A percentile compares a stretch with the other conserved stretches of the same genome.
phyloP scores from a whole-genome alignment of 805 yeast species.

The Metschnikowia colocasiae region DNA sequence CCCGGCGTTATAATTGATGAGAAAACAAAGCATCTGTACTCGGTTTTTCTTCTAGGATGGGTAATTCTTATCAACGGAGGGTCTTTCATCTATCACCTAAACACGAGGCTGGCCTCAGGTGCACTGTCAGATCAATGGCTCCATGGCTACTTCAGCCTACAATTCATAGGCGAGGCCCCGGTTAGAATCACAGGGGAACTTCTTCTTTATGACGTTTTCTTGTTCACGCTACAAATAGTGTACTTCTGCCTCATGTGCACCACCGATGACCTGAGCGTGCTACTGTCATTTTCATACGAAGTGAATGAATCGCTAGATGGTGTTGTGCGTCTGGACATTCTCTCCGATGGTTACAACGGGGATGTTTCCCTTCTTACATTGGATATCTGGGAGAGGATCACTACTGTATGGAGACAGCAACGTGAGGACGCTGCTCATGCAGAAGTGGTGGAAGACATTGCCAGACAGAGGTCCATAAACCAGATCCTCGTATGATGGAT shows the following conservation, averaged over 20 bases:
- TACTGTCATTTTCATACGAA: slow-evolving; percentile 13
- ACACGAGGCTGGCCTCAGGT: slow-evolving; percentile 19
- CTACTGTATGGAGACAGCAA: slow-evolving; percentile 7
- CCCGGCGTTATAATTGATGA: slow-evolving; percentile 4
- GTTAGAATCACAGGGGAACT: slow-evolving; percentile 27
- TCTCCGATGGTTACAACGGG: slow-evolving; percentile 40
- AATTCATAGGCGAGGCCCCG: slow-evolving; percentile 38
- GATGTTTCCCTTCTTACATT: slow-evolving; percentile 31
- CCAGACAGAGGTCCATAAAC: slow-evolving; percentile 1
- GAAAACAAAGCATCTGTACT: neutral
- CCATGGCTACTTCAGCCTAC: slow-evolving; percentile 34
- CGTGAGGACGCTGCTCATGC: neutral
- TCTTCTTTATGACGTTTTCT: slow-evolving; percentile 25
- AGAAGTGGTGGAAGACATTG: neutral
- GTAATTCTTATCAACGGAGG: slow-evolving; percentile 23
- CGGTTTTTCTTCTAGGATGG: slow-evolving; percentile 21
- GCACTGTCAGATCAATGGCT: slow-evolving; percentile 20
- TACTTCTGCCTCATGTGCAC: slow-evolving; percentile 33
- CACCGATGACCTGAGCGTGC: slow-evolving; percentile 29
- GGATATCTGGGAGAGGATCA: slow-evolving; percentile 20
- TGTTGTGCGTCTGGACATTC: slow-evolving; percentile 18
- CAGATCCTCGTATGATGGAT: neutral
- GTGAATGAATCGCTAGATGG: slow-evolving; percentile 9
- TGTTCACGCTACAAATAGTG: slow-evolving; percentile 28
- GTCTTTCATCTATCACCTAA: slow-evolving; percentile 28